These are phyloP conservation scores for Neurospora terricola DNA, from an alignment of 495 filamentous ascomycete genomes.

Conservation along the genomic window DNA sequence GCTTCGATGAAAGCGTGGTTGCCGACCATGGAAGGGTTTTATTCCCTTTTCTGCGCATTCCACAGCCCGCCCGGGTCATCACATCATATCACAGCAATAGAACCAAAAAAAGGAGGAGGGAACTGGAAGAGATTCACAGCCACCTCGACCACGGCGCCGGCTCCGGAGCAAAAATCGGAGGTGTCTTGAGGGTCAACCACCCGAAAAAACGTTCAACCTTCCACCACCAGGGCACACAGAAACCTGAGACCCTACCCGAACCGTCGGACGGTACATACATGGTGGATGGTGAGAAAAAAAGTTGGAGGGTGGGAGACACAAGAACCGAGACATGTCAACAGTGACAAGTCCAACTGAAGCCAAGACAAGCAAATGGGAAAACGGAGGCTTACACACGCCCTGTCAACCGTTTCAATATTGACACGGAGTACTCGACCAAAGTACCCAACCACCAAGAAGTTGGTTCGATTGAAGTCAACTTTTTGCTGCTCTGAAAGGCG, in stretches of 20 bases:
- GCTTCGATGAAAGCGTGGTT: background rate
- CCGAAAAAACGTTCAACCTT: background rate
- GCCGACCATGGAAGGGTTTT: background rate
- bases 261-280: background rate
- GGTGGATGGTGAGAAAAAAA: background rate
- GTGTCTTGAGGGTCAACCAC: background rate
- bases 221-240: background rate
- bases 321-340: background rate
- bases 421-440: background rate
- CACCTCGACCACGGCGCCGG: background rate
- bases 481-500: background rate
- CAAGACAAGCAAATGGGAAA: background rate
- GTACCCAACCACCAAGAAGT: background rate
- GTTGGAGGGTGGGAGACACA: background rate
- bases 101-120: background rate
- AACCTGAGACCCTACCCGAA: background rate
- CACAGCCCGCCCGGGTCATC: background rate
- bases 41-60: background rate
- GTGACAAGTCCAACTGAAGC: background rate
- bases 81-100: background rate
- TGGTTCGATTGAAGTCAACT: background rate
- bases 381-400: background rate
- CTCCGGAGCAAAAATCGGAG: background rate
- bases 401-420: background rate
- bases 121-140: background rate